Conservation (phyloP, 2,329 filamentous ascomycete genomes). For the Hypoxylon sp. region DNA sequence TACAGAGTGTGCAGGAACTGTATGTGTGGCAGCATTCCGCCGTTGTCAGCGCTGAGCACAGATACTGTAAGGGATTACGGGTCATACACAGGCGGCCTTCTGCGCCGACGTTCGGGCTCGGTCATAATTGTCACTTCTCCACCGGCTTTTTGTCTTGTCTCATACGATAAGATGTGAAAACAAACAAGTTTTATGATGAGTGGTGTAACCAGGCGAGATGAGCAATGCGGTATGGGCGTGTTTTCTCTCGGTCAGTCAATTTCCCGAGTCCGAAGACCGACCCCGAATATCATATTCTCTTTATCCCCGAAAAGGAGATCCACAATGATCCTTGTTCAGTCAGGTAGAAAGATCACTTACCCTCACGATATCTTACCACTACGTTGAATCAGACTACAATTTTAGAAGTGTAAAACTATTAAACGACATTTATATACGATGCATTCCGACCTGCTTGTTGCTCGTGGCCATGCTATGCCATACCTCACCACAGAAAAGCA, state of each 20-base stretch:
- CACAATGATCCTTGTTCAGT: neutral
- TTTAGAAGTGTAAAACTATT: neutral
- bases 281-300: slow-evolving; percentile 8
- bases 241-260: slow-evolving; percentile 22
- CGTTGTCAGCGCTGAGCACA: slow-evolving; percentile 28
- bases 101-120: slow-evolving; percentile 53
- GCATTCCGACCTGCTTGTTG: neutral
- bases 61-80: neutral
- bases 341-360: neutral
- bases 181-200: slow-evolving; percentile 17
- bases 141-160: slow-evolving; percentile 3
- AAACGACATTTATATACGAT: slow-evolving; percentile 22
- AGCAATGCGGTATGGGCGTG: neutral
- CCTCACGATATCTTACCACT: slow-evolving; percentile 6
- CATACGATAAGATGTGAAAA: slow-evolving; percentile 3
- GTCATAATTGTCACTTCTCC: slow-evolving; percentile 29
- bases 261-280: slow-evolving; percentile 39
- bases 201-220: slow-evolving; percentile 1
- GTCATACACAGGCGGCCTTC: slow-evolving; percentile 62
- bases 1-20: slow-evolving; percentile 65
- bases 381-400: slow-evolving; percentile 1
- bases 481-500: slow-evolving; percentile 6
- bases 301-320: slow-evolving; percentile 19
- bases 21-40: slow-evolving; percentile 16
- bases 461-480: slow-evolving; percentile 2